Evolutionary conservation across 371 early-diverging fungal genomes (phyloP).

Genomic region (Saksenaea oblongispora): DNA sequence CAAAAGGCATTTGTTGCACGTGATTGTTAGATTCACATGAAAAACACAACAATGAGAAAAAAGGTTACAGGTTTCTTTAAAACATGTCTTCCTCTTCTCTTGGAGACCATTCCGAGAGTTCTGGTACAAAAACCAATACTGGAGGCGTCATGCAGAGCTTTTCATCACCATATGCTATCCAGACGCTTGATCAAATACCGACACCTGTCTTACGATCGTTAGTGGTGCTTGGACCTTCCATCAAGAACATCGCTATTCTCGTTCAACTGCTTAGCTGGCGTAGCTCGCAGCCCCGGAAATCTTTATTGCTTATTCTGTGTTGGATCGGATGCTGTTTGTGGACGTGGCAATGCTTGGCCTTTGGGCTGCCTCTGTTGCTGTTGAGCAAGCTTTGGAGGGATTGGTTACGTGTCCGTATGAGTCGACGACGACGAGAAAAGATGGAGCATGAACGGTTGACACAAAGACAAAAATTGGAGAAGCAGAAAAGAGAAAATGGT

Average conservation of each 20-base stretch:
- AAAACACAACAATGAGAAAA: background rate
- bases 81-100: background rate
- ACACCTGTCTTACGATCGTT: slow-evolving; percentile 35
- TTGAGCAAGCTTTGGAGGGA: slow-evolving; percentile 26
- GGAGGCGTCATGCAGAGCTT: slow-evolving; percentile 15
- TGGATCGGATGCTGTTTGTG: slow-evolving; percentile 36
- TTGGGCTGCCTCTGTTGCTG: slow-evolving; percentile 28
- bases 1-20: no score
- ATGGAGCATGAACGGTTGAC: slow-evolving; percentile 27
- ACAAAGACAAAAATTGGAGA: slow-evolving; percentile 15
- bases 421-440: slow-evolving; percentile 25
- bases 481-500: slow-evolving; percentile 17
- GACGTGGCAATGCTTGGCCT: slow-evolving; percentile 30
- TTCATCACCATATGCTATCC: slow-evolving; percentile 37
- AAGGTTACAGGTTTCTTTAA: background rate
- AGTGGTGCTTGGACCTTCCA: slow-evolving; percentile 29
- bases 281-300: slow-evolving; percentile 22
- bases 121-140: background rate
- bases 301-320: slow-evolving; percentile 24
- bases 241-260: slow-evolving; percentile 11
- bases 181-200: slow-evolving; percentile 45
- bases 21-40: no score
- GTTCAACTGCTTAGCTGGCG: slow-evolving; percentile 26
- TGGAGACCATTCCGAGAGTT: background rate
- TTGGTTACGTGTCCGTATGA: slow-evolving; percentile 30